Conservation (phyloP, 371 early-diverging fungal genomes). For the Mortierella sp. region DNA sequence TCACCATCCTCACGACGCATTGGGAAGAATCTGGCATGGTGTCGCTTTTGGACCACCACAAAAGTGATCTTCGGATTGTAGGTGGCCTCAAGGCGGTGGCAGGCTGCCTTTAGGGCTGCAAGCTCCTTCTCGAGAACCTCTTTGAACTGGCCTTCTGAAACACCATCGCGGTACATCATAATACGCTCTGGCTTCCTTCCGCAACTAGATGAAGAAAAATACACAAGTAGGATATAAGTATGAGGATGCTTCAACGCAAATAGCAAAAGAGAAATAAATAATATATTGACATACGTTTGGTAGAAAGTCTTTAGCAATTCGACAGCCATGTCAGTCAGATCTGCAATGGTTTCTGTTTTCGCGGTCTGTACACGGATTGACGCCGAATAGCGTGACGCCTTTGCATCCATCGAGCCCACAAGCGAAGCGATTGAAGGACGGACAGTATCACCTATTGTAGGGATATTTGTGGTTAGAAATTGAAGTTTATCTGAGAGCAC, state of each 20-base stretch:
- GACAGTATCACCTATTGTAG: conserved; percentile 55
- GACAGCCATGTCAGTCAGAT: conserved; percentile 72
- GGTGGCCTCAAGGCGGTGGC: conserved; percentile 63
- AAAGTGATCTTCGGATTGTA: conserved; percentile 85
- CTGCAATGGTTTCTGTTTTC: conserved; percentile 78
- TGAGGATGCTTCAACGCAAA: neutral
- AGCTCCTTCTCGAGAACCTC: conserved; percentile 79
- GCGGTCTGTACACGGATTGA: conserved; percentile 75
- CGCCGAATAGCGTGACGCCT: conserved; percentile 78
- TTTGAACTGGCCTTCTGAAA: conserved; percentile 83
- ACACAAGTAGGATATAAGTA: neutral
- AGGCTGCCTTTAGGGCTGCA: conserved; percentile 77
- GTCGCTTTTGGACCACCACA: conserved; percentile 92
- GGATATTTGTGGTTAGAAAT: too few relatives aligned
- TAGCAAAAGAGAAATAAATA: neutral
- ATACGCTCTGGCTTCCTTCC: conserved; percentile 78
- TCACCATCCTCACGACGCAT: conserved; percentile 56
- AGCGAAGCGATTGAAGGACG: conserved; percentile 85
- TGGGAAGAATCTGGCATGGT: conserved; percentile 87
- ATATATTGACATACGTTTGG: conserved; percentile 18
- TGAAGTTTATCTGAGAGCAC: too few relatives aligned
- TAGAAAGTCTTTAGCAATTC: conserved; percentile 75
- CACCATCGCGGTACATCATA: conserved; percentile 85
- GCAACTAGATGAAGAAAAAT: conserved; percentile 6
- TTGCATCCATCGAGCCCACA: conserved; percentile 82